These are phyloP conservation scores for Kregervanrija delftensis DNA, from an alignment of 805 yeast species.

Conservation along the genomic window DNA sequence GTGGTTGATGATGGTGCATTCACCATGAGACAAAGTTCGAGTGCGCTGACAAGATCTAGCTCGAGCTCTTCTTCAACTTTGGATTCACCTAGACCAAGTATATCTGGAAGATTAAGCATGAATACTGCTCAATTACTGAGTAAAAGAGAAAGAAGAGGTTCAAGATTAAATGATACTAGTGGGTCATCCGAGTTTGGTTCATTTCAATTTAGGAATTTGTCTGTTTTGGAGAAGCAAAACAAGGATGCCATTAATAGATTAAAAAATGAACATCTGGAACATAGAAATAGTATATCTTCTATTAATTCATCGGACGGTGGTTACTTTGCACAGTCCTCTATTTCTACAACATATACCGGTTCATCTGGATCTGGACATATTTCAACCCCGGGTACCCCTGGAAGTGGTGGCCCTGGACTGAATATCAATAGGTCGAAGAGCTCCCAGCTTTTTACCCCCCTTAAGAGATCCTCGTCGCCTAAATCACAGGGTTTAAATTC, in stretches of 20 bases:
- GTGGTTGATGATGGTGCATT: slow-evolving; percentile 7
- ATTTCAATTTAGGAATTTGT: slow-evolving; percentile 81
- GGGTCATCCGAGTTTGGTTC: slow-evolving; percentile 77
- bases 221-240: slow-evolving; percentile 88
- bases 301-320: slow-evolving; percentile 42
- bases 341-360: slow-evolving; percentile 7
- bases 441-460: slow-evolving; percentile 17
- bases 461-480: slow-evolving; percentile 29
- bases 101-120: slow-evolving; percentile 16
- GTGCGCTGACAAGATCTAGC: slow-evolving; percentile 9
- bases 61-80: slow-evolving; percentile 23
- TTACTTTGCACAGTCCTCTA: slow-evolving; percentile 9
- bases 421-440: slow-evolving; percentile 14
- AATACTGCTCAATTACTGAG: slow-evolving; percentile 27
- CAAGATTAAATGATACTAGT: slow-evolving; percentile 59
- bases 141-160: slow-evolving; percentile 64
- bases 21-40: background rate
- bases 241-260: slow-evolving; percentile 85
- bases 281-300: slow-evolving; percentile 31
- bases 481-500: slow-evolving; percentile 7
- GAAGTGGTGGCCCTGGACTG: slow-evolving; percentile 4
- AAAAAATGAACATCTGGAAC: slow-evolving; percentile 74
- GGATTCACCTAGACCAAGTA: slow-evolving; percentile 23
- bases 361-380: slow-evolving; percentile 13
- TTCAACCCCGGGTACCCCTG: slow-evolving; percentile 23